phyloP scores from a whole-genome alignment of 805 yeast species.

The Ascoidea rubescens region DNA sequence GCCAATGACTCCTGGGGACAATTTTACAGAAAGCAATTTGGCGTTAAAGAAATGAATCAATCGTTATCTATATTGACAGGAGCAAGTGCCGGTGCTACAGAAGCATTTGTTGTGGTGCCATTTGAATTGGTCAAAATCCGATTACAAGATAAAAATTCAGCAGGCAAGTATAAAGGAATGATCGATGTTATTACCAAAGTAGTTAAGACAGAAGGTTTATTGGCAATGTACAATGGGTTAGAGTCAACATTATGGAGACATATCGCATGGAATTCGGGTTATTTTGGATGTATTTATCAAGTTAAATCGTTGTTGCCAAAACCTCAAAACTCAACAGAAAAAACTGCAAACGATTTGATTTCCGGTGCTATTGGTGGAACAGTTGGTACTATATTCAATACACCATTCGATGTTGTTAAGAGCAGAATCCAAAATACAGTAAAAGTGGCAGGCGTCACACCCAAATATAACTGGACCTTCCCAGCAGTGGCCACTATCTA shows the following conservation, averaged over 20 bases:
- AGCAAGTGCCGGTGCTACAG: slow-evolving; percentile 97
- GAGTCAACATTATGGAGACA: slow-evolving; percentile 98
- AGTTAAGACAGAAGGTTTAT: slow-evolving; percentile 58
- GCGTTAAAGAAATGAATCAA: slow-evolving; percentile 58
- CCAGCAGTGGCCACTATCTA: slow-evolving; percentile 66
- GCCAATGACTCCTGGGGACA: slow-evolving; percentile 96
- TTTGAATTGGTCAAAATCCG: slow-evolving; percentile 92
- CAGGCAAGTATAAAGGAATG: slow-evolving; percentile 69
- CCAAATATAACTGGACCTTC: slow-evolving; percentile 85
- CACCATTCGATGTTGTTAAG: slow-evolving; percentile 96
- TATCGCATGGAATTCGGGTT: slow-evolving; percentile 93
- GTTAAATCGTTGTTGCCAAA: slow-evolving; percentile 67
- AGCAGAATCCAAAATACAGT: slow-evolving; percentile 81
- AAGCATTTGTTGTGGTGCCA: slow-evolving; percentile 93
- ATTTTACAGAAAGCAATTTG: slow-evolving; percentile 60
- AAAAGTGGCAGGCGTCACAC: slow-evolving; percentile 53
- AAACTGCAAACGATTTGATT: slow-evolving; percentile 74
- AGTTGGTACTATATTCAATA: slow-evolving; percentile 85
- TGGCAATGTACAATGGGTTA: slow-evolving; percentile 84
- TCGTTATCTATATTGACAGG: slow-evolving; percentile 83
- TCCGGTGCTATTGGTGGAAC: slow-evolving; percentile 97
- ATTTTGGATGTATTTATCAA: slow-evolving; percentile 90
- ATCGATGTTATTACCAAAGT: slow-evolving; percentile 68
- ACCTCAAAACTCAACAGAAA: slow-evolving; percentile 55
- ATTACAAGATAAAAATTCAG: slow-evolving; percentile 63